Conservation (phyloP, 208 protist genomes). For the Acanthamoeba royreba region DNA sequence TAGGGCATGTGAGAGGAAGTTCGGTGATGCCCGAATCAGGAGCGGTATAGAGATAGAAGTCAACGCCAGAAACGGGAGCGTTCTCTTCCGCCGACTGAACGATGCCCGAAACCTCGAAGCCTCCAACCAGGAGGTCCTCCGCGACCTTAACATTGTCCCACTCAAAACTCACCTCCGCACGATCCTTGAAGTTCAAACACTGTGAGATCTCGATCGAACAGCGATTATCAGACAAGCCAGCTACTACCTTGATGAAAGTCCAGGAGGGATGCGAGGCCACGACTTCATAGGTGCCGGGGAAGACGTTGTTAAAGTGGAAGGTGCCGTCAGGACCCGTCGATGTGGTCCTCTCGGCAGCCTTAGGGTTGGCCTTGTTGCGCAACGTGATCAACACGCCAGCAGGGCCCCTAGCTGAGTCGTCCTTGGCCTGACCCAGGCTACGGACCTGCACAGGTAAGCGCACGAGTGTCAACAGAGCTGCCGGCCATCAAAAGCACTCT, state of each 20-base stretch:
- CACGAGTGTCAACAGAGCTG: neutral
- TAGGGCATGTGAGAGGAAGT: neutral
- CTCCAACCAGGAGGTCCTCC: neutral
- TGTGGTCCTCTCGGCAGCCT: neutral
- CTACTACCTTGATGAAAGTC: slow-evolving; percentile 21
- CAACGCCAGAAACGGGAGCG: slow-evolving; percentile 11
- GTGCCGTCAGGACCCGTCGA: neutral
- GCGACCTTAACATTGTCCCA: slow-evolving; percentile 38
- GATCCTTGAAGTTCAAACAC: neutral
- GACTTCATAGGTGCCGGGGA: slow-evolving; percentile 25
- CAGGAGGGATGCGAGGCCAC: slow-evolving; percentile 35
- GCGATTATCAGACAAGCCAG: neutral
- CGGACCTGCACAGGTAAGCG: neutral
- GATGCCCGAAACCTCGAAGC: neutral
- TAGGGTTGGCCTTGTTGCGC: neutral
- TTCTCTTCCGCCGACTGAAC: slow-evolving; percentile 27
- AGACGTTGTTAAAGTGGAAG: slow-evolving; percentile 47
- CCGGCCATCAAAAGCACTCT: neutral
- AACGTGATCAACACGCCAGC: slow-evolving; percentile 2
- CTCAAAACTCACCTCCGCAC: slow-evolving; percentile 14
- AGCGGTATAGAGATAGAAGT: slow-evolving; percentile 32
- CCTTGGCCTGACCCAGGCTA: neutral
- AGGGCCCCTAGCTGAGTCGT: neutral
- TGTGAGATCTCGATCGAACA: neutral
- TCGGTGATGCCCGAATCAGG: neutral